Evolutionary conservation across 768 basidiomycete genomes (phyloP).

Genomic region (Daedaleopsis nitida): DNA sequence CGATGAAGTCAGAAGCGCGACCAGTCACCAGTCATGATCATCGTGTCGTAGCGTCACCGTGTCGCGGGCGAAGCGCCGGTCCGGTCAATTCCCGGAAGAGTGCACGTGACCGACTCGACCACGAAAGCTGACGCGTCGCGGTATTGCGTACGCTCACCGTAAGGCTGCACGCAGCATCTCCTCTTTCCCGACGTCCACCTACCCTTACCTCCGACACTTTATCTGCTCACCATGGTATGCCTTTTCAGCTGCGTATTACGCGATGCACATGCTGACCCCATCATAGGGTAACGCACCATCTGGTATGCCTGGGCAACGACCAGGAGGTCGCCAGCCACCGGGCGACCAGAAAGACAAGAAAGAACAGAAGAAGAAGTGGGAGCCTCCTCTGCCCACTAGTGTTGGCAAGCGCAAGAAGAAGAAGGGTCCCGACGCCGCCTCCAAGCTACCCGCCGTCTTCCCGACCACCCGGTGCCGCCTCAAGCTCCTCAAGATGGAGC

Average conservation of each 20-base stretch:
- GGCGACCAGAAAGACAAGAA: slow-evolving; percentile 52
- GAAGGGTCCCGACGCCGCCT: slow-evolving; percentile 86
- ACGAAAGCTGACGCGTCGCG: slow-evolving; percentile 37
- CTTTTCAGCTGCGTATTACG: not conserved
- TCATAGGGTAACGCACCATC: slow-evolving; percentile 77
- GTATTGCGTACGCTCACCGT: not conserved
- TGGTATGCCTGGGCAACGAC: slow-evolving; percentile 42
- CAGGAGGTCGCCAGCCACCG: slow-evolving; percentile 25
- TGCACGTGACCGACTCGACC: slow-evolving; percentile 16
- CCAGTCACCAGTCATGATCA: not conserved
- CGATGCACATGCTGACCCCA: not conserved
- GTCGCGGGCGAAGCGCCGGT: slow-evolving; percentile 9
- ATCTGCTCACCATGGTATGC: slow-evolving; percentile 21
- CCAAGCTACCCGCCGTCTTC: slow-evolving; percentile 89
- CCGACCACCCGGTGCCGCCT: slow-evolving; percentile 96
- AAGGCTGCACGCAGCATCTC: not conserved
- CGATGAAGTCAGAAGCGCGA: not conserved
- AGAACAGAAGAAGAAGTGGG: slow-evolving; percentile 92
- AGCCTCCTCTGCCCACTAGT: slow-evolving; percentile 94
- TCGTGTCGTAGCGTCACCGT: slow-evolving; percentile 6
- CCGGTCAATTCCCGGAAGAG: slow-evolving; percentile 4
- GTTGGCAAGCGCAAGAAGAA: slow-evolving; percentile 94
- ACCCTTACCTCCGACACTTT: not conserved
- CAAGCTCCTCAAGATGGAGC: slow-evolving; percentile 93
- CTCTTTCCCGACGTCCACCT: not conserved